Evolutionary conservation across 2,329 filamentous ascomycete species (phyloP), one percentile per base, ranked within the genome.

Genomic region (Rhytidhysteron rufulum): DNA sequence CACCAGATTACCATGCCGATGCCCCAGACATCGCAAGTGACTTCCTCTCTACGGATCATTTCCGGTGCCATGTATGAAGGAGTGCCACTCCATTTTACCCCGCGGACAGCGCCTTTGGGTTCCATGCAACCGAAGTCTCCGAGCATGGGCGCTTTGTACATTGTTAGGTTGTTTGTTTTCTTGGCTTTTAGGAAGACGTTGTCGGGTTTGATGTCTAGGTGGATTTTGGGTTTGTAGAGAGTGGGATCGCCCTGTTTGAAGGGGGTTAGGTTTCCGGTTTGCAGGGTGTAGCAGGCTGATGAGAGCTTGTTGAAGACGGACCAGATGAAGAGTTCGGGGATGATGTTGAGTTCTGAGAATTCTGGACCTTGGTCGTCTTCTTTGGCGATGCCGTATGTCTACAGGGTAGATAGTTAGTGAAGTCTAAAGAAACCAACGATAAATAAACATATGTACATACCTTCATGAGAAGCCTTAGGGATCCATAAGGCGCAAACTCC

Each of bases 271-370:
- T 16, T 15, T 10, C 37, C 31, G 13, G 34, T 18, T 13, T 43
- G 16, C 39, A 49, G 8, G 17, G 40, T 30, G 11, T 42, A 15
- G 24, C 44, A 45, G 9, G 46, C 44, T 39, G 43, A 33, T 10
- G 45, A 39, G 16, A 55, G 31, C 15, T 39, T 43, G 13, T 43
- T 30, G 25, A 51, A 36, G 16, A 50, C 21, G 18, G 44, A 48
- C 50, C 50, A 53, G 3, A 53, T 20, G 25, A 47, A 44, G 2
- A 44, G 41, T 24, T 54, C 50, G 1, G 50, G 51, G 2, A 53
- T 16, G 11, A n/a, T n/a, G n/a, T n/a, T n/a, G n/a, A n/a, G n/a
- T n/a, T n/a, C n/a, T n/a, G n/a, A n/a, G n/a, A n/a, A n/a, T 37
- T 5, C 29, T 15, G 9, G 20, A 29, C 13, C 4, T 16, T 30